Conservation (phyloP, 2,329 filamentous ascomycete species). For the Coniochaeta prunicola region DNA sequence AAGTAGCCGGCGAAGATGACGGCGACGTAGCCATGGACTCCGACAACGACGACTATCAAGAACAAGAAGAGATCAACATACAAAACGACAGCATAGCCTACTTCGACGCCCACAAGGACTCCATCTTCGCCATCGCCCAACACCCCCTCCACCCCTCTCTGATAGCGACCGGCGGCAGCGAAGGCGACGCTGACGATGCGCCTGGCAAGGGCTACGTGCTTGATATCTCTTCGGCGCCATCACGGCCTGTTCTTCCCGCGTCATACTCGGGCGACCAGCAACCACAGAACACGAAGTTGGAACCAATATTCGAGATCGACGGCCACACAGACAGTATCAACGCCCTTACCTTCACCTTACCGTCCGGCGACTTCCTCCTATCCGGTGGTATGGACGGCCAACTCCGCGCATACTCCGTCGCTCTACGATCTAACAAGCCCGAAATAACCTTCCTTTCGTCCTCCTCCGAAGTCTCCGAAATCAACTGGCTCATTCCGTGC, state of each 20-base stretch:
- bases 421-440: conserved; percentile 23
- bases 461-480: conserved; percentile 84
- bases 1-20: conserved; percentile 59
- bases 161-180: conserved; percentile 76
- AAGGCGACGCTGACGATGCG: conserved; percentile 49
- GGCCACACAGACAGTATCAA: conserved; percentile 92
- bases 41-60: conserved; percentile 25
- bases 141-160: conserved; percentile 74
- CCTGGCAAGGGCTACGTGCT: conserved; percentile 81
- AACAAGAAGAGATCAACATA: conserved; percentile 63
- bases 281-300: conserved; percentile 46
- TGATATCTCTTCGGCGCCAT: conserved; percentile 59
- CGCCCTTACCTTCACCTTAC: conserved; percentile 74
- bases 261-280: conserved; percentile 59
- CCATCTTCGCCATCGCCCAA: conserved; percentile 90
- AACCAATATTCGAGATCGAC: conserved; percentile 67
- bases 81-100: conserved; percentile 91
- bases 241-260: conserved; percentile 63
- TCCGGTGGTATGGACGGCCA: conserved; percentile 83
- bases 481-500: conserved; percentile 82
- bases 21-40: conserved; percentile 33
- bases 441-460: conserved; percentile 62
- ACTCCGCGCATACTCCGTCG: conserved; percentile 61
- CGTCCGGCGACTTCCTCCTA: conserved; percentile 75
- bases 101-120: conserved; percentile 86